Conservation (phyloP, 768 basidiomycete species). For the Lentinula boryana region DNA sequence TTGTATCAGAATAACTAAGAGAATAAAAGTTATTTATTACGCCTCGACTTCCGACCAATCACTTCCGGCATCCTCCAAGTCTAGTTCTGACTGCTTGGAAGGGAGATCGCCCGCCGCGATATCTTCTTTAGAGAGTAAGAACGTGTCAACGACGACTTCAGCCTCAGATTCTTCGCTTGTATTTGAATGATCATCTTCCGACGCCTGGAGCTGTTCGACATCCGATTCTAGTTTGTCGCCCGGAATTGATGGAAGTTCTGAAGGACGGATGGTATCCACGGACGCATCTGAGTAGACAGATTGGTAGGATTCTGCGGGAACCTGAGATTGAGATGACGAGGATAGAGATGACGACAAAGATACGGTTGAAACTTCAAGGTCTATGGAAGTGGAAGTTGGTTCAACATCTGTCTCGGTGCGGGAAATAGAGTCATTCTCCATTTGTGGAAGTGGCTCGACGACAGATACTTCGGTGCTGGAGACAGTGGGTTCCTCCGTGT, state of each 20-base stretch:
- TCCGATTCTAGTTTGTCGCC: neutral
- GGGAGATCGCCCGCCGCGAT: neutral
- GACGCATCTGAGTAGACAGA: constrained; percentile 8
- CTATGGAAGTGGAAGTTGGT: neutral
- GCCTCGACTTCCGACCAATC: constrained; percentile 41
- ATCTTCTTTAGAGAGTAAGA: neutral
- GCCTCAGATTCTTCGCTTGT: neutral
- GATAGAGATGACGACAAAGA: neutral
- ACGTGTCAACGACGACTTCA: neutral
- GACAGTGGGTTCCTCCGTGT: neutral
- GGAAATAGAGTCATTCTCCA: neutral
- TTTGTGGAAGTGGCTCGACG: neutral
- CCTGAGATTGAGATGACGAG: neutral
- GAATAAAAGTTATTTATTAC: constrained; percentile 5
- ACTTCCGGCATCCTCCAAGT: constrained; percentile 21
- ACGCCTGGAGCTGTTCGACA: neutral
- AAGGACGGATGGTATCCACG: constrained; percentile 16
- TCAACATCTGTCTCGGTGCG: neutral
- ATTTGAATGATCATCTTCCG: neutral
- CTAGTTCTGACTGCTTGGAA: constrained; percentile 10
- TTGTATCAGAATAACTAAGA: neutral
- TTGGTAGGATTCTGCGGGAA: neutral
- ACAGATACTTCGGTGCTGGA: neutral
- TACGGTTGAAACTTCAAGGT: neutral
- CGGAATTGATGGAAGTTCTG: neutral